Evolutionary conservation across 345 rosid genomes (phyloP), one percentile per base, ranked within the genome.

Genomic region (Hibiscus tridactylites): DNA sequence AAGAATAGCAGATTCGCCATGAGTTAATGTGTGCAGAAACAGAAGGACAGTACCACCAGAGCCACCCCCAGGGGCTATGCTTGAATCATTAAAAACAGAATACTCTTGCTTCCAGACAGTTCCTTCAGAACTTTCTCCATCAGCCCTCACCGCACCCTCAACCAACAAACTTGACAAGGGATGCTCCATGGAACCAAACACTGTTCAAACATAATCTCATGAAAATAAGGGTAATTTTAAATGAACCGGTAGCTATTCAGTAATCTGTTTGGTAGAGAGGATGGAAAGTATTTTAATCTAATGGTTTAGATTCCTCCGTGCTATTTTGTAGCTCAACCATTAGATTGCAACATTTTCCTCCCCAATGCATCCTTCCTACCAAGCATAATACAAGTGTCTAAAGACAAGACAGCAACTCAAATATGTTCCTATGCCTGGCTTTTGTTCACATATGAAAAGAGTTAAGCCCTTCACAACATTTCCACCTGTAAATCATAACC

Each of bases 171-270:
- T 87, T 80, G 98, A 84, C 74, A 95, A 78, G 28, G 99, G 99
- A 79, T 95, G 99, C 85, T 88, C 96, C 82, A 79, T 24, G 29
- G 99, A 95, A 75, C 99, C 99, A 88, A 95, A 88, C 46, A 95
- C 99, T 95, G 90, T 77, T 7, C 71, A 78, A 28, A 75, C 50
- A 71, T 53, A 17, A 78, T 35, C 37, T 54, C 77, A 77, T 61
- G 28, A 54, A 74, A 66, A 75, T 54, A 26, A 61, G 52, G 16
- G 6, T 65, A 31, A 9, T 50, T 62, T 17, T 54, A 56, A 19
- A 17, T 5, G 26, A 68, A 49, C 7, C 35, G 6, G 39, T 50
- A n/a, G 54, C 54, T 29, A 16, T 31, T 61, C 19, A 29, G 13
- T 21, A 60, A 31, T 16, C 37, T 61, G 2, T 61, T 61, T 16